Base-by-base conservation (phyloP, 768 basidiomycete genomes). In the Lactifluus pinguis region DNA sequence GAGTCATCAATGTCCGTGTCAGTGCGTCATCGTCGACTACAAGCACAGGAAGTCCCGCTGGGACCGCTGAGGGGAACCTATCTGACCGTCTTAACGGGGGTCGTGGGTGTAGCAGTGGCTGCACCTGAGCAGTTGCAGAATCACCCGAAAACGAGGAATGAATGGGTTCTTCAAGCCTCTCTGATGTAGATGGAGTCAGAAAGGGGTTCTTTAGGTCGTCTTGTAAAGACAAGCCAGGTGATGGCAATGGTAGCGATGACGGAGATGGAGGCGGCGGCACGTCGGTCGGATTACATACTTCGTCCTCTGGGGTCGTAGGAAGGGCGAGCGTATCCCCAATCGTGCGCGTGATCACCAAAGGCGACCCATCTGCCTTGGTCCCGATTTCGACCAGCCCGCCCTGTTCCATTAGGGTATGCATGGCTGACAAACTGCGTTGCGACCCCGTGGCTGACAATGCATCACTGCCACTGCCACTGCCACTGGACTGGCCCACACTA, bases 1-100 rank as follows among this genome's bases (percentile, higher is more conserved):
- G 79, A 61, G 78, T 80, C 92, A 94, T 92, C 61, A 94, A 74
- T 53, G 80, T 84, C 53, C 92, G 80, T 54, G 92, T 93, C 56
- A 93, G 71, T 11, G 78, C 72, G 70, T 95, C 92, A 68, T 94
- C 89, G 66, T 92, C 91, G 0, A 92, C 91, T 3, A 92, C 88
- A 19, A 92, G 76, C 49, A 89, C 88, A 14, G 77, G 77, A 65
- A 91, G 69, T 8, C 78, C 80, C 6, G 76, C 71, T 55, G 83
- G 82, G 45, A 83, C 72, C 52, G 14, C 14, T 30, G 29, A 63
- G 50, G 55, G 42, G 30, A 57, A 49, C n/a, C 41, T 48, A 13
- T 58, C 63, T 47, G 10, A 47, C 36, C 25, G 45, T 49, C 62
- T 32, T 60, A 63, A 53, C 60, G 57, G 8, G 11, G 21, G 44